phyloP scores from a whole-genome alignment of 2,329 filamentous ascomycete species.

The Penicillium sp. region DNA sequence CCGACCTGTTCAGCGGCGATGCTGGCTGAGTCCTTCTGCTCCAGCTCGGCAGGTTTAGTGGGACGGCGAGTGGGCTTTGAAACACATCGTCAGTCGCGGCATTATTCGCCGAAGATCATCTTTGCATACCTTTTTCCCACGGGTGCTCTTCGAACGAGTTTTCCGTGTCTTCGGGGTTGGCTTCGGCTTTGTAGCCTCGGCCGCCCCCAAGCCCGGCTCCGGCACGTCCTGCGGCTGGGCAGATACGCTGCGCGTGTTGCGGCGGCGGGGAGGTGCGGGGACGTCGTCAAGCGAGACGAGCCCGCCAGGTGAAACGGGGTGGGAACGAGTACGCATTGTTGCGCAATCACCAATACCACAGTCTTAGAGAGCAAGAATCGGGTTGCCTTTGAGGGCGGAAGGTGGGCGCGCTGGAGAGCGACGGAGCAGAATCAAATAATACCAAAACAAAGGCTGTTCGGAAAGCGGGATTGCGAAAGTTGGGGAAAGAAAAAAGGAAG shows the following conservation, averaged over 20 bases:
- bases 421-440: not conserved
- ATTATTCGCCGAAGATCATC: not conserved
- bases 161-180: conserved; percentile 7
- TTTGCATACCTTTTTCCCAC: conserved; percentile 11
- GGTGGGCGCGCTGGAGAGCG: not conserved
- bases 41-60: not conserved
- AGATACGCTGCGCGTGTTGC: conserved; percentile 18
- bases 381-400: not conserved
- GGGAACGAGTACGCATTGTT: conserved; percentile 41
- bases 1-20: not conserved
- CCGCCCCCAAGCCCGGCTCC: conserved; percentile 1
- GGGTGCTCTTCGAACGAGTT: conserved; percentile 7
- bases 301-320: conserved; percentile 35
- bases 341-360: not conserved
- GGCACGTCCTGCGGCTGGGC: conserved; percentile 12
- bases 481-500: not conserved
- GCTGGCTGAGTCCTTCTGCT: conserved; percentile 1
- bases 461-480: not conserved
- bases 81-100: not conserved
- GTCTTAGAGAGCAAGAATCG: not conserved
- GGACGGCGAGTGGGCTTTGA: not conserved
- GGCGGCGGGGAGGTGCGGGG: conserved; percentile 14
- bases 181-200: not conserved
- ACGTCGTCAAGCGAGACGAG: conserved; percentile 31
- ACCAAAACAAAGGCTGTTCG: not conserved